phyloP scores from a whole-genome alignment of 2,329 filamentous ascomycete genomes.

The Fusarium temperatum region DNA sequence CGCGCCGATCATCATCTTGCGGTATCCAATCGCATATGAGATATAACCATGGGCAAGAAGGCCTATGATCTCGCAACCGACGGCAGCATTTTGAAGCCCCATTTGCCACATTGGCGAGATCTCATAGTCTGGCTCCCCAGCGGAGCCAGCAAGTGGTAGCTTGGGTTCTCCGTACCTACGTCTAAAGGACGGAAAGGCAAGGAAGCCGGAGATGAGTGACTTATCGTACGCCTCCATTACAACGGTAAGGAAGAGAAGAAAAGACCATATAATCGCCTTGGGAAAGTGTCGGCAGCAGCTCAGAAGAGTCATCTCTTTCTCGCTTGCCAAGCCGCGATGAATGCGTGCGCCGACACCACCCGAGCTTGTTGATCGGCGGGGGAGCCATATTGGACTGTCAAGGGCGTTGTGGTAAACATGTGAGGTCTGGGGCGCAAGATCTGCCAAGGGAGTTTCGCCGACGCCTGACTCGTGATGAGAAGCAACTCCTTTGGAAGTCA shows the following conservation, averaged over 20 bases:
- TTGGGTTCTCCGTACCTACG: slow-evolving; percentile 39
- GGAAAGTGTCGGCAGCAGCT: slow-evolving; percentile 10
- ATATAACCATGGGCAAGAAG: slow-evolving; percentile 51
- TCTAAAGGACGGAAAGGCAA: neutral
- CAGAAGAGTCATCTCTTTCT: slow-evolving; percentile 19
- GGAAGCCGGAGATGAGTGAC: neutral
- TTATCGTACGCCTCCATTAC: slow-evolving; percentile 30
- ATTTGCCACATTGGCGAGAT: neutral
- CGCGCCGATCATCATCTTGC: slow-evolving; percentile 49
- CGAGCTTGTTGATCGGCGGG: slow-evolving; percentile 5
- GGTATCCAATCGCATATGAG: slow-evolving; percentile 48
- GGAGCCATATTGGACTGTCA: slow-evolving; percentile 1
- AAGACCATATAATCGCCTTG: slow-evolving; percentile 23
- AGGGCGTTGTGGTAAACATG: neutral
- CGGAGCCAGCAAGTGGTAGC: neutral
- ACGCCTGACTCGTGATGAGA: neutral
- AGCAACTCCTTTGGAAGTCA: neutral
- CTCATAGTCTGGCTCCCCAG: slow-evolving; percentile 2
- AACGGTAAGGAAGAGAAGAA: slow-evolving; percentile 21
- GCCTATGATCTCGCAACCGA: slow-evolving; percentile 42
- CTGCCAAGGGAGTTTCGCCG: neutral
- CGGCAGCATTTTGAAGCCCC: neutral
- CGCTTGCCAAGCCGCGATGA: neutral
- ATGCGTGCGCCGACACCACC: neutral
- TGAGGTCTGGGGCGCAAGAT: neutral